Percentiles rank a stretch among this genome's conserved stretches.
Conservation (phyloP, 129 eudicot species). For the Scalesia atractyloides region DNA sequence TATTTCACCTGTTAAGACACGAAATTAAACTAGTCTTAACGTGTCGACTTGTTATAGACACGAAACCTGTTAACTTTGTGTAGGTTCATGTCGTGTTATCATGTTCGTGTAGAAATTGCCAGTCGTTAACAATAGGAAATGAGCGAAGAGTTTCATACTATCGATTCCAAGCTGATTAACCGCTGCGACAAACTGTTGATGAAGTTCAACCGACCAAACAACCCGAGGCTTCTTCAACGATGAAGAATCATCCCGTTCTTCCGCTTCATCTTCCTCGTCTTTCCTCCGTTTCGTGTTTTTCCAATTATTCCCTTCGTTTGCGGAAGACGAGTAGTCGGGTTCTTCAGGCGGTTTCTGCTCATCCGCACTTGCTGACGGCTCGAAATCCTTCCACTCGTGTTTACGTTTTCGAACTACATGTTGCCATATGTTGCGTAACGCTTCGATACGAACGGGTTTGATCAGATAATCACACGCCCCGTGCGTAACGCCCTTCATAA, state of each 20-base stretch:
- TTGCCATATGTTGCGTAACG: conserved; percentile 68
- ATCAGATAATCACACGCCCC: conserved; percentile 74
- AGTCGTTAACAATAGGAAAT: neutral
- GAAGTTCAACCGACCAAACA: conserved; percentile 69
- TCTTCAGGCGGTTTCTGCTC: conserved; percentile 43
- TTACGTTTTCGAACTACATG: conserved; percentile 58
- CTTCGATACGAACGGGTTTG: conserved; percentile 67
- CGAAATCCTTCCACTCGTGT: conserved; percentile 71
- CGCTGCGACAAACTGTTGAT: conserved; percentile 71
- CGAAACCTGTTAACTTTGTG: too few species aligned
- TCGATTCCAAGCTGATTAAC: conserved; percentile 62
- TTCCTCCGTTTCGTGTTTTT: conserved; percentile 52
- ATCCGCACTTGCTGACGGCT: conserved; percentile 71
- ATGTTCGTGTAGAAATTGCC: too few species aligned
- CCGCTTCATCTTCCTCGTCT: conserved; percentile 55
- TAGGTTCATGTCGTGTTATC: too few species aligned
- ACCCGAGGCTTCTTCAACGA: conserved; percentile 70
- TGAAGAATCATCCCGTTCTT: conserved; percentile 56
- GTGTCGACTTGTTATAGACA: too few species aligned
- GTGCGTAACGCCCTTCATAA: conserved; percentile 70
- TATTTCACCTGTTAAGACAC: too few species aligned
- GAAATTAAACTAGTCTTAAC: too few species aligned
- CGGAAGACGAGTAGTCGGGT: conserved; percentile 34
- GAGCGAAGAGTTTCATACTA: conserved; percentile 39
- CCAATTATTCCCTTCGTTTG: conserved; percentile 49